Percentiles rank a stretch among this genome's conserved stretches.
Conservation (phyloP, 805 yeast species). For the Jamesozyma spencerorum region DNA sequence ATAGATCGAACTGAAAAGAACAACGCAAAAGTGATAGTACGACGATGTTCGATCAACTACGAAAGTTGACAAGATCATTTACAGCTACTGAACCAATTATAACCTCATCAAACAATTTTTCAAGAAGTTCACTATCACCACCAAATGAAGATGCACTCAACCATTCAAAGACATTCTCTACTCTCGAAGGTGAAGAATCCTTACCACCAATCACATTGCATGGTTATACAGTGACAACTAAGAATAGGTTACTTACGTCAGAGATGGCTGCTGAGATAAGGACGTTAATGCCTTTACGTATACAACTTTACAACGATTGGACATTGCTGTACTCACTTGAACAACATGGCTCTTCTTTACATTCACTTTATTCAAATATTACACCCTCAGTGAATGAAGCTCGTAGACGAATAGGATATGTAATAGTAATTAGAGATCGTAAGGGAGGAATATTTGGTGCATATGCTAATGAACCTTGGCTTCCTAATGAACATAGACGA, state of each 20-base stretch:
- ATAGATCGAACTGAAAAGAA: not conserved
- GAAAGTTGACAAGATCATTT: constrained; percentile 10
- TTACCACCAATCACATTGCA: constrained; percentile 45
- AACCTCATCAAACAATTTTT: too few relatives aligned
- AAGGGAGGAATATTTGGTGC: constrained; percentile 65
- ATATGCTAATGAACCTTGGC: constrained; percentile 62
- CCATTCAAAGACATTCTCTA: not conserved
- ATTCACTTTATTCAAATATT: constrained; percentile 58
- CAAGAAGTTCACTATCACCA: not conserved
- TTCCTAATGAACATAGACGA: constrained; percentile 59
- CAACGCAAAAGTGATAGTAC: not conserved
- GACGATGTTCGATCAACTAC: constrained; percentile 13
- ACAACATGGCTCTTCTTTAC: constrained; percentile 83
- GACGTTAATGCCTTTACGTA: constrained; percentile 61
- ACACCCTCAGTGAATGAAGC: constrained; percentile 36
- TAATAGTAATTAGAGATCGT: constrained; percentile 61
- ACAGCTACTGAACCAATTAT: constrained; percentile 5
- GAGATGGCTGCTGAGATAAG: constrained; percentile 72
- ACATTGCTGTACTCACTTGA: constrained; percentile 70
- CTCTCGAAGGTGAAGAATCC: constrained; percentile 29
- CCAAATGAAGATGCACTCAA: not conserved
- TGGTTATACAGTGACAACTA: constrained; percentile 56
- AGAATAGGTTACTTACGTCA: constrained; percentile 44
- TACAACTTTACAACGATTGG: constrained; percentile 77
- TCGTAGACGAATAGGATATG: constrained; percentile 52